A percentile compares a stretch with the other conserved stretches of the same genome.
phyloP scores from a whole-genome alignment of 257 asterid species.

The Datura wrightii region DNA sequence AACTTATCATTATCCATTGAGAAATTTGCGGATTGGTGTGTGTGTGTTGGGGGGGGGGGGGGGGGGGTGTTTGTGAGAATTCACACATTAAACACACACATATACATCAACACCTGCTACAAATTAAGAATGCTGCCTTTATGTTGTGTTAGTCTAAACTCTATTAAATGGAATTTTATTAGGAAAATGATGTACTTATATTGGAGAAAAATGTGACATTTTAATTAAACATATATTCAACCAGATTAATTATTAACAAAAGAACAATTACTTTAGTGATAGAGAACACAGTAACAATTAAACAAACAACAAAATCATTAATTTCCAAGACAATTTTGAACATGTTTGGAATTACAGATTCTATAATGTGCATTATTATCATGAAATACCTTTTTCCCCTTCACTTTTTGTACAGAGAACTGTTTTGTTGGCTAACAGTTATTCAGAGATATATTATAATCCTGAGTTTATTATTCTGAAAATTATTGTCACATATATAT shows the following conservation, averaged over 20 bases:
- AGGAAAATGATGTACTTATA: not conserved
- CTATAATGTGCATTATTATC: not conserved
- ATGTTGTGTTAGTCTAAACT: slow-evolving; percentile 16
- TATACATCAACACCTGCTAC: slow-evolving; percentile 21
- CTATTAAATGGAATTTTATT: not conserved
- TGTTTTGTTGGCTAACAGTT: no score
- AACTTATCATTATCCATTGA: no score
- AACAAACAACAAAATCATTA: slow-evolving; percentile 20
- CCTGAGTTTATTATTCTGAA: no score
- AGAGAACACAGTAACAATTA: not conserved
- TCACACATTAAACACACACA: not conserved
- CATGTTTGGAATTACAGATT: not conserved
- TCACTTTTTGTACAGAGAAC: no score
- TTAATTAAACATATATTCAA: not conserved
- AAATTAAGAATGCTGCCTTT: not conserved
- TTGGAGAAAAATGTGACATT: not conserved
- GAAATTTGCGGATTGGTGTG: no score
- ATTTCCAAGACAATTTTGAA: not conserved
- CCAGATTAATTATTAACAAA: not conserved
- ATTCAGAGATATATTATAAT: no score
- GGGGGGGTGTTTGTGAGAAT: no score
- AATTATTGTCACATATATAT: not conserved
- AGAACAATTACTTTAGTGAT: not conserved
- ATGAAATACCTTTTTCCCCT: not conserved
- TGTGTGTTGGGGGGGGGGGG: no score